Evolutionary conservation across 257 asterid genomes (phyloP), one percentile per base, ranked within the genome.

Genomic region (Parsonsia alboflavescens): DNA sequence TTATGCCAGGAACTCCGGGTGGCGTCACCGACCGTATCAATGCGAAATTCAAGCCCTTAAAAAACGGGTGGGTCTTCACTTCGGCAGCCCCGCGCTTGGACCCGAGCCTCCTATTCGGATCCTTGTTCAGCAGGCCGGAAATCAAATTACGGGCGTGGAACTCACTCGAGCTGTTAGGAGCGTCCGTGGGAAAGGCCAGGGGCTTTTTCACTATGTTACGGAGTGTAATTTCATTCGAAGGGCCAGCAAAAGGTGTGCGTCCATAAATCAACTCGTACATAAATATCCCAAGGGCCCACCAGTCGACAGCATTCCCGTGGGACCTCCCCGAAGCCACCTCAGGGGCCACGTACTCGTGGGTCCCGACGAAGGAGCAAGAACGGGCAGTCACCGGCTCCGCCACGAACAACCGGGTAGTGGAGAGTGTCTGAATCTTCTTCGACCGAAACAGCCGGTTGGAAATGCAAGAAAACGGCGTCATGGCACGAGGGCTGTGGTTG

Each of bases 311-410:
- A 75, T 85, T 92, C 0, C 98, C 97, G 79, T 92, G 98, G 86
- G 97, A 77, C 86, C 84, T 75, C 6, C 94, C 97, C 0, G 91
- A 75, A 0, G 97, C 98, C 82, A 92, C 97, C 86, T 92, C 98
- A n/a, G 96, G 96, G 21, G 98, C 87, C 85, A 92, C 97, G 88
- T 92, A 92, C 83, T 92, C 97, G 83, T 92, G 97, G 50, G 97
- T 92, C 83, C 97, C 97, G 0, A 92, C 98, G 28, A 92, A 92
- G 4, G 98, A 92, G 45, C 90, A 84, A 1, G 97, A 92, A 77
- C 96, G 80, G 67, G 98, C 98, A 49, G 87, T 39, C 0, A 92
- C 92, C 72, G 98, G 98, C 73, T 92, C 98, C 9, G 98, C 98
- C 69, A 92, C 96, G 80, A 92, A 92, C 66, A 85, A 65, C 74